phyloP scores from a whole-genome alignment of 202 grass and related monocot genomes.

The Hordeum pubiflorum region DNA sequence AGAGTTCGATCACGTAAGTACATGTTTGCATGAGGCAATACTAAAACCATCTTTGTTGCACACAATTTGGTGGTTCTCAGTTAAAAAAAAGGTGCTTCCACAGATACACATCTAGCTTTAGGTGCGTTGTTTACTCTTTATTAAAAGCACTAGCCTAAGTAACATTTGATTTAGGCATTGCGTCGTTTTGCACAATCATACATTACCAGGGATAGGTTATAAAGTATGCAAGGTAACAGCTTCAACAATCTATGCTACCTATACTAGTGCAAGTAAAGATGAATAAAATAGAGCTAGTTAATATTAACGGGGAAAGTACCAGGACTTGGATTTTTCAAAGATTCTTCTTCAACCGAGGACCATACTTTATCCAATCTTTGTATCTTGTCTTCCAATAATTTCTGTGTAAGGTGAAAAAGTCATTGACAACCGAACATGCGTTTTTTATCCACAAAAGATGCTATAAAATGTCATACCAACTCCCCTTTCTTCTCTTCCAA shows the following conservation, averaged over 20 bases:
- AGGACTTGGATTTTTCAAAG: slow-evolving; percentile 66
- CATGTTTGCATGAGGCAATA: not conserved
- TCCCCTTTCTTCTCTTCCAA: slow-evolving; percentile 74
- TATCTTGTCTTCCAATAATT: slow-evolving; percentile 49
- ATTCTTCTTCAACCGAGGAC: slow-evolving; percentile 64
- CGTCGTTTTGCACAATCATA: not conserved
- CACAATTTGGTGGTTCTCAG: not conserved
- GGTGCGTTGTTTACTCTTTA: not conserved
- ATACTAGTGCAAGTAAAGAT: not conserved
- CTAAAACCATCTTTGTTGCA: not conserved
- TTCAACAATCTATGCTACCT: not conserved
- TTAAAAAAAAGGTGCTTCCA: not conserved
- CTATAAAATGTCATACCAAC: slow-evolving; percentile 34
- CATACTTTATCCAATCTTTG: slow-evolving; percentile 67
- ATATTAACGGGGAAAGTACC: slow-evolving; percentile 37
- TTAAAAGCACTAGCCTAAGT: not conserved
- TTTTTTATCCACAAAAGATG: not conserved
- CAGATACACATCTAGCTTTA: not conserved
- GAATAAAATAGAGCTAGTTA: not conserved
- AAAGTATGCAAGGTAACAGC: slow-evolving; percentile 3
- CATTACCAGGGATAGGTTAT: not conserved
- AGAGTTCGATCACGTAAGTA: not conserved
- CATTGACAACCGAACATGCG: not conserved
- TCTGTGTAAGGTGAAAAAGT: slow-evolving; percentile 27
- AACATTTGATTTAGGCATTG: not conserved